Evolutionary conservation across 805 yeast species (phyloP).

Genomic region (Saccharomycopsis sp.): DNA sequence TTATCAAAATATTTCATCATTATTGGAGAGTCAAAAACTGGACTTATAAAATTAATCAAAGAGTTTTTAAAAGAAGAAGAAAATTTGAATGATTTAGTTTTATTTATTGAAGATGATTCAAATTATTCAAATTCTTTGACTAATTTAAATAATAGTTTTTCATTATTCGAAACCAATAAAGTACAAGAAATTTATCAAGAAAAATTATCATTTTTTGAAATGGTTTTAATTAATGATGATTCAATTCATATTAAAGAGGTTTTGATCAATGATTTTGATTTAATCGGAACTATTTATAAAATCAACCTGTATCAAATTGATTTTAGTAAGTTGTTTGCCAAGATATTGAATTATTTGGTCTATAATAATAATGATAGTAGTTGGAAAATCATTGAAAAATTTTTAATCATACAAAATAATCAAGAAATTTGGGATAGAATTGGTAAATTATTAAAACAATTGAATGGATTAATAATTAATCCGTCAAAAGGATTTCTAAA

Average conservation of each 20-base stretch:
- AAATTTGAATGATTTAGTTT: background rate
- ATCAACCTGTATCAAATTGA: no score
- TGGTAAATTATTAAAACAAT: background rate
- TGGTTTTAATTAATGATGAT: no score
- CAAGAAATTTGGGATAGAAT: background rate
- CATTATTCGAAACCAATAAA: no score
- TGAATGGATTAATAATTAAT: background rate
- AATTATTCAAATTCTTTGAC: no score
- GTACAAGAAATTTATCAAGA: no score
- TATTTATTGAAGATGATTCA: no score
- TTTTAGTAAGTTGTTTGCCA: no score
- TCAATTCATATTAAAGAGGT: constrained; percentile 3
- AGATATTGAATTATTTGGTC: background rate
- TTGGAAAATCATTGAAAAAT: constrained; percentile 4
- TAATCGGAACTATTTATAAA: no score
- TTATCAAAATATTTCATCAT: constrained; percentile 38
- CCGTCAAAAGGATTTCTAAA: background rate
- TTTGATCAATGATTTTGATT: constrained; percentile 9
- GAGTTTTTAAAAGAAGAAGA: constrained; percentile 4
- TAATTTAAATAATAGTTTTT: no score
- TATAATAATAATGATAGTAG: background rate
- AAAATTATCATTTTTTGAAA: constrained; percentile 10
- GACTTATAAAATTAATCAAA: constrained; percentile 4
- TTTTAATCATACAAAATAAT: background rate
- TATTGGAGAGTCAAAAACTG: constrained; percentile 45